A percentile compares a stretch with the other conserved stretches of the same genome.
These are phyloP conservation scores for Globomyces pollinis-pini DNA, from an alignment of 192 early-diverging fungal species.

Conservation along the genomic window DNA sequence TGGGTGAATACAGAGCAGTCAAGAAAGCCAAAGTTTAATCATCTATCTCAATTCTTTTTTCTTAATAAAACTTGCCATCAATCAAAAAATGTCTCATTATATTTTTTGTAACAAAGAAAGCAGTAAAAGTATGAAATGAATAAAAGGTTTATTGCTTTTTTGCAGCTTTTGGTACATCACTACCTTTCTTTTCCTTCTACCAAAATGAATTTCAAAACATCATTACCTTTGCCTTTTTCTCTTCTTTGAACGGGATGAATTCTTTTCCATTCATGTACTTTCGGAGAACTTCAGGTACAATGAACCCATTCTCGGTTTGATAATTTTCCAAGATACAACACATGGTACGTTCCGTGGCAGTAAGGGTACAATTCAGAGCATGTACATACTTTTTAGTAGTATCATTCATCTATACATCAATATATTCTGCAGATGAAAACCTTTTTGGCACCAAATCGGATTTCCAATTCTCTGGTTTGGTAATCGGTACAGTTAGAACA, in stretches of 20 bases:
- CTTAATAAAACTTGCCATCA: slow-evolving; percentile 5
- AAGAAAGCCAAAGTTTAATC: slow-evolving; percentile 42
- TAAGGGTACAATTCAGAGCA: slow-evolving; percentile 94
- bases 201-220: too few species aligned
- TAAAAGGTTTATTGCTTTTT: too few species aligned
- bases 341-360: slow-evolving; percentile 89
- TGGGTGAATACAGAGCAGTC: slow-evolving; percentile 68
- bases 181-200: too few species aligned
- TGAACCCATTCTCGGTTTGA: slow-evolving; percentile 83
- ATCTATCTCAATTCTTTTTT: neutral
- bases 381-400: slow-evolving; percentile 93
- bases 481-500: slow-evolving; percentile 99
- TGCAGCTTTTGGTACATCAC: too few species aligned
- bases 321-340: slow-evolving; percentile 95
- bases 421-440: slow-evolving; percentile 15
- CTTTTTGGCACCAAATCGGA: slow-evolving; percentile 95
- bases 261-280: slow-evolving; percentile 90
- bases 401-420: slow-evolving; percentile 47
- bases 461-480: slow-evolving; percentile 89
- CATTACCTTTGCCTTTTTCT: slow-evolving; percentile 2
- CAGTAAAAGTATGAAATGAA: too few species aligned
- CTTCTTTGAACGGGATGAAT: slow-evolving; percentile 75
- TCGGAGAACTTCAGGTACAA: slow-evolving; percentile 75
- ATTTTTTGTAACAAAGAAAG: too few species aligned
- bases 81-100: too few species aligned